Evolutionary conservation across 805 yeast species (phyloP).

Genomic region (Lipomyces sp.): DNA sequence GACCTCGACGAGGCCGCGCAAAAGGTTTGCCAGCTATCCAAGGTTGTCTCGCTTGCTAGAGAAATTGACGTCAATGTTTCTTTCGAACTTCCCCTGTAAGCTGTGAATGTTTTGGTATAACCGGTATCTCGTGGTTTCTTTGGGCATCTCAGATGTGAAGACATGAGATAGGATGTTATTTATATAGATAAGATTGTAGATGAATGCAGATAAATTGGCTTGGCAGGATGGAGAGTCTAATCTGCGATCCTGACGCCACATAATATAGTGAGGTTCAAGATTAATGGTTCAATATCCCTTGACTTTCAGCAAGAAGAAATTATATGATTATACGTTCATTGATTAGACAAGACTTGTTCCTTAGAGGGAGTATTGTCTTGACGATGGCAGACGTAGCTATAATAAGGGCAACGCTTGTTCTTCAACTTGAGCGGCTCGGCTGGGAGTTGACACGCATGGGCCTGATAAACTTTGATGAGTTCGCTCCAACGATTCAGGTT

Average conservation of each 20-base stretch:
- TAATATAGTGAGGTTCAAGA: not conserved
- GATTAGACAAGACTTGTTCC: too few species aligned
- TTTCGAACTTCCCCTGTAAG: constrained; percentile 55
- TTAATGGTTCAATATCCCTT: not conserved
- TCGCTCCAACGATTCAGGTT: too few species aligned
- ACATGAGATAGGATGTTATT: not conserved
- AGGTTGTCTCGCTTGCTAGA: constrained; percentile 54
- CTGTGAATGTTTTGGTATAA: not conserved
- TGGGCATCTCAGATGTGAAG: not conserved
- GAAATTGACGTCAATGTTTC: constrained; percentile 56
- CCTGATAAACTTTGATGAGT: too few species aligned
- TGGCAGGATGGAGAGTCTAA: not conserved
- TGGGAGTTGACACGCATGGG: too few species aligned
- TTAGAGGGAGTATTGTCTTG: too few species aligned
- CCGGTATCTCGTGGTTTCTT: not conserved
- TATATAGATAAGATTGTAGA: not conserved
- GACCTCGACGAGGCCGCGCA: constrained; percentile 98
- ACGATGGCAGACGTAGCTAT: not conserved
- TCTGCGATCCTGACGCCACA: not conserved
- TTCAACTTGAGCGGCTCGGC: too few species aligned
- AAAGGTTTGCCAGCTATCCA: constrained; percentile 80
- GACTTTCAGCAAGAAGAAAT: not conserved
- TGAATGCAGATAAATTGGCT: not conserved
- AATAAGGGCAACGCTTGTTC: too few species aligned
- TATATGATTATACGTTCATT: not conserved